Evolutionary conservation across 179 eudicot species (phyloP), one percentile per base, ranked within the genome.

Genomic region (Actinidia arguta): DNA sequence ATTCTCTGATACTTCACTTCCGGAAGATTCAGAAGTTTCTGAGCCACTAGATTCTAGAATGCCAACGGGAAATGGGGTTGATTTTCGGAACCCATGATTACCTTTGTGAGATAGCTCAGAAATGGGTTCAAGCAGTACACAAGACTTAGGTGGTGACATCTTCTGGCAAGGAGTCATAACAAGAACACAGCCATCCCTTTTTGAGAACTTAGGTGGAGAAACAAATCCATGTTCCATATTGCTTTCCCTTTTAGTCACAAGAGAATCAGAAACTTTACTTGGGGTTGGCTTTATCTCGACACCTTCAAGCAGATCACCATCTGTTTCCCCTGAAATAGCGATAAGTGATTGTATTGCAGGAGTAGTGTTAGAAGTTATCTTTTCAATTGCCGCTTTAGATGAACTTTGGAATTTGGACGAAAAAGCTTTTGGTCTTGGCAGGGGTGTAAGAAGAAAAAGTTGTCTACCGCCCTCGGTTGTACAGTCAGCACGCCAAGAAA

Each of bases 401-500:
- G 88, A 82, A 58, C 83, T 84, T 58, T 81, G 90, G 69, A 73
- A 58, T 83, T 89, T 88, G 81, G 91, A 82, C 22, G 87, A 71
- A 16, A 88, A 51, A 52, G 88, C 83, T 82, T 79, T 90, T 18
- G 87, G 61, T 79, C 83, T 90, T 82, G 96, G 95, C 84, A 95
- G 75, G 88, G 98, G 98, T 24, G 98, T 92, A 79, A 95, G 94
- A 27, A 91, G 78, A 82, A 96, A 96, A 16, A 96, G 83, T 70
- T 94, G 98, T 87, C 92, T 90, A 64, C 97, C 92, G 68, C 88
- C 87, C 52, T 91, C 96, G 61, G 78, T 76, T 36, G 83, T 75
- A 80, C 90, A 87, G 63, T 84, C 89, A 74, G 90, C 92, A 75
- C 93, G 94, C 99, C 98, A 96, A 24, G 97, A 92, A 62, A 96